Percentiles rank a stretch among this genome's conserved stretches.
Evolutionary conservation across 1,284 basidiomycete species (phyloP).

Genomic region (Leccinum pachyderme): DNA sequence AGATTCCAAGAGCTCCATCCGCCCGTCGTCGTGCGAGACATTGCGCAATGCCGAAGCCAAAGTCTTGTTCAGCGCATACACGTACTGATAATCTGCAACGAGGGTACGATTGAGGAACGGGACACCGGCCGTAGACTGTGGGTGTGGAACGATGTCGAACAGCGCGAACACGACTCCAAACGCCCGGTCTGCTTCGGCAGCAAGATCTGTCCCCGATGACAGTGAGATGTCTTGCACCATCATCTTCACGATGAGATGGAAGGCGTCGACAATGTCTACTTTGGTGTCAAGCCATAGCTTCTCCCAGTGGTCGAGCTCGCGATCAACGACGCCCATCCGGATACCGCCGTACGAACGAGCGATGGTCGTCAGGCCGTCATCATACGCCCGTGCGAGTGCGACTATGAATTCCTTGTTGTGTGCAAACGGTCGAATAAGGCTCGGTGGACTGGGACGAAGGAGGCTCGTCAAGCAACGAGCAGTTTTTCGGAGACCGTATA

Average conservation of each 20-base stretch:
- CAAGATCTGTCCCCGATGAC: slow-evolving; percentile 41
- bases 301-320: slow-evolving; percentile 61
- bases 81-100: slow-evolving; percentile 66
- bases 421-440: slow-evolving; percentile 49
- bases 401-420: slow-evolving; percentile 52
- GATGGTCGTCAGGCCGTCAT: slow-evolving; percentile 49
- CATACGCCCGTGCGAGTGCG: slow-evolving; percentile 57
- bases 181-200: slow-evolving; percentile 47
- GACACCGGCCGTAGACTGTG: slow-evolving; percentile 28
- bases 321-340: slow-evolving; percentile 27
- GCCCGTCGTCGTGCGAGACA: slow-evolving; percentile 51
- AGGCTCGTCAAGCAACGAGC: slow-evolving; percentile 56
- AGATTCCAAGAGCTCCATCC: slow-evolving; percentile 55
- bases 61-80: slow-evolving; percentile 54
- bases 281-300: slow-evolving; percentile 67
- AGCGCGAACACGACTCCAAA: slow-evolving; percentile 60
- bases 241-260: slow-evolving; percentile 55
- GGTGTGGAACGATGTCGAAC: slow-evolving; percentile 40
- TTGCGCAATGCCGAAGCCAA: slow-evolving; percentile 46
- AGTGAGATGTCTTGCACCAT: slow-evolving; percentile 49
- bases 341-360: slow-evolving; percentile 62
- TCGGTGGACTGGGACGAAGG: slow-evolving; percentile 48
- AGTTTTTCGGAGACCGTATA: slow-evolving; percentile 64
- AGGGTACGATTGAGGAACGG: slow-evolving; percentile 67
- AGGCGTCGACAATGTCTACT: slow-evolving; percentile 64